Evolutionary conservation across 192 early-diverging fungal genomes (phyloP).

Genomic region (Oehlia diaphana): DNA sequence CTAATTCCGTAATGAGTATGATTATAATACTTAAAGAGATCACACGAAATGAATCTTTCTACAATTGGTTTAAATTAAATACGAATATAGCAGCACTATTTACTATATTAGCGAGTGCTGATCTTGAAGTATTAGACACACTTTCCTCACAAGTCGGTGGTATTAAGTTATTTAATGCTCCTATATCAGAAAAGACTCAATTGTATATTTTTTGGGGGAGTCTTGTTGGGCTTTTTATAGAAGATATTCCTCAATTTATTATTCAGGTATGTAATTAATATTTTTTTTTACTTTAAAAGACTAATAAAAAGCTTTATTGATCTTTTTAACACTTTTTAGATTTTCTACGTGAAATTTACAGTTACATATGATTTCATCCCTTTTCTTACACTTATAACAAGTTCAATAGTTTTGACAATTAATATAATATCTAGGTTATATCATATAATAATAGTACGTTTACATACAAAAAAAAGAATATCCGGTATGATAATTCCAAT

Average conservation of each 20-base stretch:
- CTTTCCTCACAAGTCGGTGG: not conserved
- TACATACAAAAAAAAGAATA: too few relatives aligned
- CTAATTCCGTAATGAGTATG: not conserved
- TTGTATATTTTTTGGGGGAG: not conserved
- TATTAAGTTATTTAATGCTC: not conserved
- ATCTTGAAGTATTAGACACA: not conserved
- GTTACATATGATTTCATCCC: too few relatives aligned
- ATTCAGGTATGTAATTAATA: not conserved
- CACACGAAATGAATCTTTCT: not conserved
- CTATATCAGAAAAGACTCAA: not conserved
- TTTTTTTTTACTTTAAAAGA: not conserved
- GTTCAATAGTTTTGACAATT: too few relatives aligned
- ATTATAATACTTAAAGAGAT: not conserved
- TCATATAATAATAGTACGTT: too few relatives aligned
- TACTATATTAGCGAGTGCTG: not conserved
- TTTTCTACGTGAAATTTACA: too few relatives aligned
- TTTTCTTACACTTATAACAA: too few relatives aligned
- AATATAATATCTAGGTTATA: too few relatives aligned
- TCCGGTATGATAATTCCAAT: too few relatives aligned
- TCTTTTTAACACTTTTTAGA: too few relatives aligned
- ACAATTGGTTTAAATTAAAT: not conserved
- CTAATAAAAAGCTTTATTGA: too few relatives aligned
- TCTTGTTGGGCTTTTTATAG: not conserved
- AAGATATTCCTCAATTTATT: slow-evolving; percentile 19
- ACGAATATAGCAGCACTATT: not conserved